Base-by-base conservation (phyloP, 306 rosid genomes). In the Oemleria cerasiformis region DNA sequence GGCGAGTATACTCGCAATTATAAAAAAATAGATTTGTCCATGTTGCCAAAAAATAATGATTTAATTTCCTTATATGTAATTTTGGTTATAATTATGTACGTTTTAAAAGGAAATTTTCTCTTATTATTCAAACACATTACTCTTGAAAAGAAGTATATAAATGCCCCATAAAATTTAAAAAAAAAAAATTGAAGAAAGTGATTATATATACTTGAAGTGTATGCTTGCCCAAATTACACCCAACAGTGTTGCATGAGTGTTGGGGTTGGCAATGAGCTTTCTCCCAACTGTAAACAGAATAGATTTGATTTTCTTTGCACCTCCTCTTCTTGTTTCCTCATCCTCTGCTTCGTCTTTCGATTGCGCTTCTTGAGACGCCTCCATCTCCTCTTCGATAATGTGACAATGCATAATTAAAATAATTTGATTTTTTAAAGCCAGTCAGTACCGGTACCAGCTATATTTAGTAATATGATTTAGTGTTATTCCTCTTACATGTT, bases 141-240 rank as follows among this genome's bases (percentile, higher is more conserved):
- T 17, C 45, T 51, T 72, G 23, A 12, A 25, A 59, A 41, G 11
- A 25, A 45, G 59, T 38, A 44, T 5, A 25, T 2, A 17, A 40
- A 45, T 45, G 38, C 41, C 11, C 23, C 6, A 50, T 8, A 49
- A 9, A 15, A 47, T 49, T n/a, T 45, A n/a, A 53, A 55, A 36
- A 17, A 55, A 15, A 42, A 14, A 21, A 36, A 50, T 48, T 45
- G 25, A 43, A 38, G 54, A 21, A 55, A 15, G 12, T 45, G 20
- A 4, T 30, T 30, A 30, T 67, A 23, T 34, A 66, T 81, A 87
- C 98, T 81, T 93, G 89, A 80, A 94, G 61, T 83, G 89, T 76
- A 94, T 84, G 82, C 87, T 72, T 40, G 97, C 84, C 98, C 98
- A 94, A 73, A 81, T 77, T 57, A 94, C 87, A 60, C 96, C 97